Conservation (phyloP, 495 filamentous ascomycete species). For the Hypomontagnella submonticulosa region DNA sequence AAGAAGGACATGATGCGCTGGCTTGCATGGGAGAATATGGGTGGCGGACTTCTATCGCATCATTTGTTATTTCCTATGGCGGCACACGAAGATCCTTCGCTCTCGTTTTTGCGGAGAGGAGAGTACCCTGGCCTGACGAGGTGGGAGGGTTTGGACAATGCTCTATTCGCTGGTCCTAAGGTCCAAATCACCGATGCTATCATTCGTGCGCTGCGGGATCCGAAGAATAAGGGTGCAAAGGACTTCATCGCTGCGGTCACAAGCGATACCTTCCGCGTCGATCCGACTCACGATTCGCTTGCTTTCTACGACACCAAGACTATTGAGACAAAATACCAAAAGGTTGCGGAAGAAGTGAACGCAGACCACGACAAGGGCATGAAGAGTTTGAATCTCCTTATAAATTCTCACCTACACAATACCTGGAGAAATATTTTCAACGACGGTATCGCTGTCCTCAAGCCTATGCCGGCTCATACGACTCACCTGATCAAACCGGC, state of each 20-base stretch:
- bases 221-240: constrained; percentile 64
- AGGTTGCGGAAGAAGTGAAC: constrained; percentile 70
- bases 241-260: constrained; percentile 68
- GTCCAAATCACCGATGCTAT: constrained; percentile 72
- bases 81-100: constrained; percentile 73
- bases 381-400: constrained; percentile 72
- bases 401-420: constrained; percentile 86
- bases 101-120: constrained; percentile 77
- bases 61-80: constrained; percentile 89
- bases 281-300: constrained; percentile 70
- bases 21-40: constrained; percentile 95
- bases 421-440: constrained; percentile 84
- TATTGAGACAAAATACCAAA: constrained; percentile 70
- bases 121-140: constrained; percentile 76
- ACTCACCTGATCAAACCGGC: constrained; percentile 77
- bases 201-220: constrained; percentile 67
- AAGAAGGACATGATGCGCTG: constrained; percentile 82
- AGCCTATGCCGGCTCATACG: constrained; percentile 77
- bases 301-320: constrained; percentile 79
- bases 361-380: constrained; percentile 67
- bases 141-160: constrained; percentile 77
- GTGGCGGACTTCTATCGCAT: constrained; percentile 83
- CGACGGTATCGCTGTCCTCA: constrained; percentile 79
- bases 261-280: constrained; percentile 69
- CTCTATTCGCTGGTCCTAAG: constrained; percentile 79